Base-by-base conservation (phyloP, 768 basidiomycete species). In the Kwoniella pini region DNA sequence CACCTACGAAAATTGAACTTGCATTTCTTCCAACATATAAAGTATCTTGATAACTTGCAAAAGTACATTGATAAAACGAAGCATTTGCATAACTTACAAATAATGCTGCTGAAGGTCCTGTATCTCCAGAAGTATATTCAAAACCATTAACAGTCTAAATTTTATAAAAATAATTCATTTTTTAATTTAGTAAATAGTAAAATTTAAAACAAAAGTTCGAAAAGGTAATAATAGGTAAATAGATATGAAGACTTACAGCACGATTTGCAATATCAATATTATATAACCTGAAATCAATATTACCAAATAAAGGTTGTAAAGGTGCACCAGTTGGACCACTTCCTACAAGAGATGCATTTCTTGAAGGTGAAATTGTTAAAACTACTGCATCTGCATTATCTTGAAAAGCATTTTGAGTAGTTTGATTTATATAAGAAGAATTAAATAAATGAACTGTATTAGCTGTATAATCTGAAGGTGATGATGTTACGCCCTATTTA, bases 221-320 rank as follows among this genome's bases (percentile, higher is more conserved):
- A n/a, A n/a, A n/a, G n/a, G n/a, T n/a, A n/a, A n/a, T n/a, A n/a
- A n/a, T n/a, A n/a, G n/a, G n/a, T n/a, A n/a, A n/a, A n/a, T n/a
- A n/a, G n/a, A 15, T 7, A 15, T 36, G 33, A 7, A 36, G 7
- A 15, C 83, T 57, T 62, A 87, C 86, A n/a, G 86, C 86, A 61
- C 83, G 80, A 63, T 87, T 88, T 55, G 85, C 81, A 57, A 87
- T 85, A 69, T 87, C 82, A 60, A 88, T 83, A 64, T 87, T 87
- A 62, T 87, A 87, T 9, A 82, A 84, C 64, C 80, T 85, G 77
- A 87, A 87, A 65, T 88, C 82, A 22, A 71, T 62, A 60, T 79
- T 85, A 0, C 86, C 86, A 53, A 84, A 85, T 11, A 79, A 69
- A 3, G 81, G 80, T 62, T 85, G 81, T 1, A 80, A 73, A 17